A percentile compares a stretch with the other conserved stretches of the same genome.
Conservation (phyloP, 441 rosid species). For the Corymbia calophylla region DNA sequence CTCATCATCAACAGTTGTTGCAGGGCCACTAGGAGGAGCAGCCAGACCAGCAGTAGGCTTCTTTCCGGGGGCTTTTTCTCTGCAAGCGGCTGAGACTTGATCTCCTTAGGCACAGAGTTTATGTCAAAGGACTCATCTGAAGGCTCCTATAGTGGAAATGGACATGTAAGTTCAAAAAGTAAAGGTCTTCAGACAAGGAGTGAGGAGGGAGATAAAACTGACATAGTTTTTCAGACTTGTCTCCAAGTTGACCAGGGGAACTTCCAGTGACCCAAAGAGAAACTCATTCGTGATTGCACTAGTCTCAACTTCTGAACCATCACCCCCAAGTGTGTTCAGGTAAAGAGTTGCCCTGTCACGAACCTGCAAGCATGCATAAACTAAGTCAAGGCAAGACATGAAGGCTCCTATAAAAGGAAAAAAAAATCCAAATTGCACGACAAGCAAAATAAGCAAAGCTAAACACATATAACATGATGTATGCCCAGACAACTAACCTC, state of each 20-base stretch:
- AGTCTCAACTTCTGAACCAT: conserved; percentile 60
- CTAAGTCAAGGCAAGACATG: not conserved
- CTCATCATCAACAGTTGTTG: conserved; percentile 70
- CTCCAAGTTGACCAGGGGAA: conserved; percentile 83
- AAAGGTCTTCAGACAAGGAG: not conserved
- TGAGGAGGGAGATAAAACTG: conserved; percentile 17
- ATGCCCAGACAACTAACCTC: conserved; percentile 50
- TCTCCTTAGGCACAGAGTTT: conserved; percentile 79
- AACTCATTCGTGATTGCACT: conserved; percentile 53
- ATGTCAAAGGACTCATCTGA: conserved; percentile 81
- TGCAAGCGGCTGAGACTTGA: conserved; percentile 77
- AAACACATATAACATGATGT: not conserved
- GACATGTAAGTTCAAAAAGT: conserved; percentile 15
- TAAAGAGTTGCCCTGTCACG: conserved; percentile 97
- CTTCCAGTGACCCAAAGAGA: conserved; percentile 78
- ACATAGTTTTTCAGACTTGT: conserved; percentile 87
- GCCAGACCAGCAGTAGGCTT: conserved; percentile 74
- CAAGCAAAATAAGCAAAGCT: not conserved
- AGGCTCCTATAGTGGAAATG: conserved; percentile 49
- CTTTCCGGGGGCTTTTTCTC: conserved; percentile 94
- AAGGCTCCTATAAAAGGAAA: not conserved
- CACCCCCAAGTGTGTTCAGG: conserved; percentile 69
- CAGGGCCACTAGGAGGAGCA: conserved; percentile 54
- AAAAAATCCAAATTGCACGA: not conserved
- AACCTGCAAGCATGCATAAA: conserved; percentile 33